Percentiles rank a stretch among this genome's conserved stretches.
phyloP scores from a whole-genome alignment of 768 basidiomycete genomes.

The Lactarius evosmus region DNA sequence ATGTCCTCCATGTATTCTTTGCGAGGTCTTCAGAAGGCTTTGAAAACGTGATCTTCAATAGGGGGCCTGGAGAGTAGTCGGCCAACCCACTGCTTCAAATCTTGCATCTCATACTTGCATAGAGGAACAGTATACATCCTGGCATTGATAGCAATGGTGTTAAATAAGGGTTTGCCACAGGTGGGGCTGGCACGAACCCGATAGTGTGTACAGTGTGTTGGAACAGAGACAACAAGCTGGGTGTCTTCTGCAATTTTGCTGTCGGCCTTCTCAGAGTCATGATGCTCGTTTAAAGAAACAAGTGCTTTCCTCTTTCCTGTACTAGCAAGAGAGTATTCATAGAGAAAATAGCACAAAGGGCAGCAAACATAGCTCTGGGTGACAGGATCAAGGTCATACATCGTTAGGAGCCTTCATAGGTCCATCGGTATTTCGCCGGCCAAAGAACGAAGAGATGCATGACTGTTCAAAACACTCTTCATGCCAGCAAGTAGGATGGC shows the following conservation, averaged over 20 bases:
- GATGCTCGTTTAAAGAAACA: not conserved
- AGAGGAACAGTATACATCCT: not conserved
- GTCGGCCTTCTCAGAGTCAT: not conserved
- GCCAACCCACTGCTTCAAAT: conserved; percentile 1
- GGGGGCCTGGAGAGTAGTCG: not conserved
- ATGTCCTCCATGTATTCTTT: not conserved
- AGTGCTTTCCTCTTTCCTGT: not conserved
- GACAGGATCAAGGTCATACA: not conserved
- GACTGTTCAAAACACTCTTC: not conserved
- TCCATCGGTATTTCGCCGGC: too few relatives aligned
- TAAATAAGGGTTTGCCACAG: not conserved
- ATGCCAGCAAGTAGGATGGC: not conserved
- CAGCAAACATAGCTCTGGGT: conserved; percentile 11
- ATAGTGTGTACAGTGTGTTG: not conserved
- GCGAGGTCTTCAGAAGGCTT: not conserved
- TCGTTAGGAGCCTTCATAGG: too few relatives aligned
- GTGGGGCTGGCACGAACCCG: not conserved
- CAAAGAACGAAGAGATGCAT: not conserved
- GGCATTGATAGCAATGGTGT: not conserved
- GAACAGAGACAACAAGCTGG: not conserved
- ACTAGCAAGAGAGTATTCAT: not conserved
- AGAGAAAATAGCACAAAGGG: not conserved
- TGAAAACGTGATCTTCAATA: not conserved
- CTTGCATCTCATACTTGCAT: conserved; percentile 9
- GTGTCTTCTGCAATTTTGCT: not conserved